Evolutionary conservation across 2,329 filamentous ascomycete genomes (phyloP).

Genomic region (Colletotrichum musae): DNA sequence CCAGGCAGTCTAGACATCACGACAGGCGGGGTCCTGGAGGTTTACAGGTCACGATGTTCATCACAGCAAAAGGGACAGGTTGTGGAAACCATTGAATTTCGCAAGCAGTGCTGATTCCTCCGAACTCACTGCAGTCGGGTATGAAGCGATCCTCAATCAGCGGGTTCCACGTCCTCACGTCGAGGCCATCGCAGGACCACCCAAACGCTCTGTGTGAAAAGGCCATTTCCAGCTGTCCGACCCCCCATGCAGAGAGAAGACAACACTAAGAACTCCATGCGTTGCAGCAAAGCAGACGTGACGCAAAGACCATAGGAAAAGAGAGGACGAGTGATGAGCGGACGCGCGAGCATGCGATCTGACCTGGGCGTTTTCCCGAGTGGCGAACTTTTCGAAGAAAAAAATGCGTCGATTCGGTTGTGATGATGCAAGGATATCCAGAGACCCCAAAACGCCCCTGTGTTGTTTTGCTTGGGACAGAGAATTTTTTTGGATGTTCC

Average conservation of each 20-base stretch:
- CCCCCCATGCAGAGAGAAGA: slow-evolving; percentile 62
- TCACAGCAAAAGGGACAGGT: slow-evolving; percentile 11
- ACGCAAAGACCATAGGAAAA: slow-evolving; percentile 2
- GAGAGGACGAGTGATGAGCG: slow-evolving; percentile 14
- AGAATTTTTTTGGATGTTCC: slow-evolving; percentile 70
- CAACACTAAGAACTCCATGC: slow-evolving; percentile 39
- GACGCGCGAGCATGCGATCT: slow-evolving; percentile 10
- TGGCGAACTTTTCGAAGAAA: slow-evolving; percentile 37
- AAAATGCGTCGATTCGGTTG: slow-evolving; percentile 51
- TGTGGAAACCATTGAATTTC: slow-evolving; percentile 72
- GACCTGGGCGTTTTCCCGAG: slow-evolving; percentile 54
- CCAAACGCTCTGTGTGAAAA: slow-evolving; percentile 69
- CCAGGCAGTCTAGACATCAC: too few species aligned
- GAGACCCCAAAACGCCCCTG: slow-evolving; percentile 80
- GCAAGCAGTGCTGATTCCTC: slow-evolving; percentile 67
- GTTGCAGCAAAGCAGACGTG: slow-evolving; percentile 19
- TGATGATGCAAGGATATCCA: slow-evolving; percentile 84
- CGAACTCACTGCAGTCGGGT: slow-evolving; percentile 66
- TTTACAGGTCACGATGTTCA: not conserved
- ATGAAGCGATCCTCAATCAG: slow-evolving; percentile 76
- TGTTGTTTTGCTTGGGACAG: slow-evolving; percentile 58
- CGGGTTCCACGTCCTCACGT: slow-evolving; percentile 74
- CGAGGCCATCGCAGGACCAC: slow-evolving; percentile 53
- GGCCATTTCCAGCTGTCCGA: slow-evolving; percentile 71
- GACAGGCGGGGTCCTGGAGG: too few species aligned